Evolutionary conservation across 2,329 filamentous ascomycete species (phyloP), one percentile per base, ranked within the genome.

Genomic region (Fusarium musae): DNA sequence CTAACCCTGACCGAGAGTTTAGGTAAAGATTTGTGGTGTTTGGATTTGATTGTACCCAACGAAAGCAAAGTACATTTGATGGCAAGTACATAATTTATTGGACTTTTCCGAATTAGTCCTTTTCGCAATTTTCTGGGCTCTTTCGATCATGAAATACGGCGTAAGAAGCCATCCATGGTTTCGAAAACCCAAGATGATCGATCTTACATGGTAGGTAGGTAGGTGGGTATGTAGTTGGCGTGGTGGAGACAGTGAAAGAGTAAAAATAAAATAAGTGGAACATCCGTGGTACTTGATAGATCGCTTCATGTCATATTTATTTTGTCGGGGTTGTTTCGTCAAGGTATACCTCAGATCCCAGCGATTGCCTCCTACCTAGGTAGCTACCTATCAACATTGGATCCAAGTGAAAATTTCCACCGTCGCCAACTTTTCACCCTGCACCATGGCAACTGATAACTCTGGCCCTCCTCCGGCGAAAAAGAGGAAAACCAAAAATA

Each of bases 401-500:
- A 49, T 49, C 40, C 54, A 16, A 47, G 21, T 37, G 56, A 50
- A 59, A 59, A 37, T 59, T 59, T 59, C 56, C 37, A 61, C 32
- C 17, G 16, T 32, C 28, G 21, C 53, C 44, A 34, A 52, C 43
- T 43, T 47, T 40, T 52, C 30, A 30, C 26, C 30, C 30, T 66
- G 12, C 59, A 70, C 32, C 37, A 81, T 81, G 79, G 56, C 78
- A 21, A 53, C 75, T 47, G 67, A 77, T 44, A 66, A 74, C 42
- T 57, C 76, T 49, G 66, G 68, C 23, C 78, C 74, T 26, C 79
- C 74, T 44, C 78, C 80, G 7, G 63, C 80, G 19, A 86, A 85
- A 72, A 84, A 80, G 71, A 80, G 81, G 21, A 85, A 83, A 72
- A 81, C 75, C 15, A 85, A 83, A 71, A 79, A 75, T 12, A 69